Percentiles rank a stretch among this genome's conserved stretches.
phyloP scores from a whole-genome alignment of 371 early-diverging fungal species.

The Massospora cicadina region DNA sequence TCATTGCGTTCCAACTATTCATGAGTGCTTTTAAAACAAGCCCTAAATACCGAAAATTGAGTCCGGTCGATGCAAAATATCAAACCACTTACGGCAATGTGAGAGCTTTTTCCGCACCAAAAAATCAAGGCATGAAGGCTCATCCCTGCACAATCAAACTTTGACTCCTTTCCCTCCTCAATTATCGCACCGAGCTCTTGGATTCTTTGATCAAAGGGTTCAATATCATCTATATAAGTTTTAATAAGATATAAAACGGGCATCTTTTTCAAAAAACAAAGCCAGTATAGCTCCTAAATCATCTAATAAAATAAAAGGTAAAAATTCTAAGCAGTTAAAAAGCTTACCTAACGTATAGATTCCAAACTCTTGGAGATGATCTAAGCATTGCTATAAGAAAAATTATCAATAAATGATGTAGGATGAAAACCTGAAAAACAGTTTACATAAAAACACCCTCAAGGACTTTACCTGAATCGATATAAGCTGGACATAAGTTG shows the following conservation, averaged over 20 bases:
- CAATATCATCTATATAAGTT: conserved; percentile 27
- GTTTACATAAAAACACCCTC: background rate
- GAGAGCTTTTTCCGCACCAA: background rate
- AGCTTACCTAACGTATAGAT: conserved; percentile 32
- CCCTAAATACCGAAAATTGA: conserved; percentile 17
- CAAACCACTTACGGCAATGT: conserved; percentile 21
- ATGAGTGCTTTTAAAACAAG: conserved; percentile 17
- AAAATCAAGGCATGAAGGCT: conserved; percentile 13
- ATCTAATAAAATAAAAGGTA: background rate
- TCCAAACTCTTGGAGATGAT: conserved; percentile 43
- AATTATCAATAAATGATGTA: background rate
- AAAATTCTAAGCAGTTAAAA: background rate
- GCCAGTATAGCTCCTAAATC: no score
- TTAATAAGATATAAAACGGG: no score
- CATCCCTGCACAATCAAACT: background rate
- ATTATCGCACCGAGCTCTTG: conserved; percentile 36
- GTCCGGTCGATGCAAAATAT: background rate
- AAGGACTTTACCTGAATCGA: conserved; percentile 43
- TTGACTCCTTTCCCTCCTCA: conserved; percentile 11
- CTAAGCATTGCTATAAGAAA: conserved; percentile 40
- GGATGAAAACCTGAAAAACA: conserved; percentile 1
- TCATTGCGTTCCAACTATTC: conserved; percentile 16
- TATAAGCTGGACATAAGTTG: conserved; percentile 56
- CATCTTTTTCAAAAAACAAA: no score
- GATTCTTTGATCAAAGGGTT: conserved; percentile 38